Evolutionary conservation across 208 protist genomes (phyloP), one percentile per base, ranked within the genome.

Genomic region (Lotmaria passim): DNA sequence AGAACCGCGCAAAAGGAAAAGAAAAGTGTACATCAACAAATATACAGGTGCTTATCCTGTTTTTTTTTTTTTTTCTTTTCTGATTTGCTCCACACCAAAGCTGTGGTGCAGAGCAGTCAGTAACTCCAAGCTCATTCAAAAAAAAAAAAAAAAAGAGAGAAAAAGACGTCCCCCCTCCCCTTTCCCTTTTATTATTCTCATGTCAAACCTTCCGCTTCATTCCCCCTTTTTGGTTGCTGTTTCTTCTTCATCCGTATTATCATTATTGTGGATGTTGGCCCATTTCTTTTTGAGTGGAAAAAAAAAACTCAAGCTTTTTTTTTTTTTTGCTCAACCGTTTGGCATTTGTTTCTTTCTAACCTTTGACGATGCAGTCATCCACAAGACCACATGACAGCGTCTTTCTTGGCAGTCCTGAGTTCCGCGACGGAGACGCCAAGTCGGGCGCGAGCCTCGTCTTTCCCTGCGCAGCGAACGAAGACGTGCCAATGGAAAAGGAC

Each of bases 291-390:
- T n/a, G n/a, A n/a, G n/a, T n/a, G n/a, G n/a, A n/a, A n/a, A n/a
- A n/a, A n/a, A n/a, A n/a, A n/a, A n/a, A n/a, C n/a, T n/a, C n/a
- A n/a, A n/a, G n/a, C n/a, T 56, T 56, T 17, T 56, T 56, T 56
- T 33, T 56, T 10, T 56, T 15, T 53, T 55, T 70, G 26, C 70
- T 61, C n/a, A n/a, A n/a, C n/a, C n/a, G n/a, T n/a, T n/a, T n/a
- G n/a, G n/a, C 3, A 50, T 65, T 56, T 50, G 58, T 51, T 48
- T 38, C 8, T 28, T 23, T 7, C 6, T 7, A 43, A 26, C 8
- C 5, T 39, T 8, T 51, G 15, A 12, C 23, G 33, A 61, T 61
- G 55, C 38, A 48, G 38, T 19, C 28, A 15, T 6, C 36, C 4
- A 10, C 11, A 10, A 44, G n/a, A 24, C 55, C 7, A 14, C 55